These are phyloP conservation scores for Metarhizium album DNA, from an alignment of 2,329 filamentous ascomycete species.

Conservation along the genomic window DNA sequence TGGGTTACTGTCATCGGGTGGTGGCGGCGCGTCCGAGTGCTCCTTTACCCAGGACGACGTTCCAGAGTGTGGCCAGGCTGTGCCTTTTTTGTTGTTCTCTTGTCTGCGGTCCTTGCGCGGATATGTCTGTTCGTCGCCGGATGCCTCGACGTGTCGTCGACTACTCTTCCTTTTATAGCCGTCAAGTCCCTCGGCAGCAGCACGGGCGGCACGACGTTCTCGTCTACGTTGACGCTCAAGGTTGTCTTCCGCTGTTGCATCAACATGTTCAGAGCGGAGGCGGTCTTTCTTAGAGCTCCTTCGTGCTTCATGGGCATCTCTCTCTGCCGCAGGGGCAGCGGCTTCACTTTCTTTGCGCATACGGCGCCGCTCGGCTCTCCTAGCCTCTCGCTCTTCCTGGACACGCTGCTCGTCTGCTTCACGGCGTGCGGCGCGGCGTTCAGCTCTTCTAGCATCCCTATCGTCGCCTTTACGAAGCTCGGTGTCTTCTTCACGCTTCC, in stretches of 20 bases:
- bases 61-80: slow-evolving; percentile 51
- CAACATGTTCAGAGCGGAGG: slow-evolving; percentile 34
- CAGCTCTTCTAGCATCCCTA: slow-evolving; percentile 46
- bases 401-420: slow-evolving; percentile 39
- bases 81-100: slow-evolving; percentile 24
- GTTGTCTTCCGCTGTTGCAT: slow-evolving; percentile 33
- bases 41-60: slow-evolving; percentile 59
- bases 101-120: slow-evolving; percentile 25
- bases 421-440: slow-evolving; percentile 38
- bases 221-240: slow-evolving; percentile 43
- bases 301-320: slow-evolving; percentile 36
- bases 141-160: slow-evolving; percentile 30
- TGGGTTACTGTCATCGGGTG: slow-evolving; percentile 32
- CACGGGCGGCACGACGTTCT: slow-evolving; percentile 35
- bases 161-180: slow-evolving; percentile 23
- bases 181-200: slow-evolving; percentile 29
- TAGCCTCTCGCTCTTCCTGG: slow-evolving; percentile 37
- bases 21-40: slow-evolving; percentile 49
- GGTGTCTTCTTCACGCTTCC: slow-evolving; percentile 45
- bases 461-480: slow-evolving; percentile 44
- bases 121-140: slow-evolving; percentile 35
- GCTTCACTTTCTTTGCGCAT: slow-evolving; percentile 37
- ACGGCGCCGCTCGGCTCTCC: slow-evolving; percentile 39
- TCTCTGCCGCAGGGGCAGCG: slow-evolving; percentile 29
- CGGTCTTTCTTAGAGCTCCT: slow-evolving; percentile 36